Percentiles rank a stretch among this genome's conserved stretches.
Evolutionary conservation across 257 asterid genomes (phyloP).

Genomic region (Solanum peruvianum): DNA sequence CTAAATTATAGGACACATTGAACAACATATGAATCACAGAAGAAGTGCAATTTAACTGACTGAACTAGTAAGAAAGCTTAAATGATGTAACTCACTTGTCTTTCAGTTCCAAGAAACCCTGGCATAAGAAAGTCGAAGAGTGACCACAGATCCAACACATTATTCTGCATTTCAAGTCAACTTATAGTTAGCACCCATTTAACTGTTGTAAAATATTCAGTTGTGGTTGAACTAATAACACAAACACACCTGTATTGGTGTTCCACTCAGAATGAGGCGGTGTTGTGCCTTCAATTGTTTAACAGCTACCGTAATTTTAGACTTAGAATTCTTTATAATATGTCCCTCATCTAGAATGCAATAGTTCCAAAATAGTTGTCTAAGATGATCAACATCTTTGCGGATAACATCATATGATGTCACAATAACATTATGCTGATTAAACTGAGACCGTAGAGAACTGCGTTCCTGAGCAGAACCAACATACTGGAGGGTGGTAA

Average conservation of each 20-base stretch:
- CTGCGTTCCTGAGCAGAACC: slow-evolving; percentile 93
- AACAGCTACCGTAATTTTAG: slow-evolving; percentile 88
- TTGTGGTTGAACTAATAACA: slow-evolving; percentile 4
- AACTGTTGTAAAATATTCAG: slow-evolving; percentile 1
- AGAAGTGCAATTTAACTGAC: neutral
- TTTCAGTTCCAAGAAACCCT: slow-evolving; percentile 99
- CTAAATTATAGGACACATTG: neutral
- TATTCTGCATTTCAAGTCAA: slow-evolving; percentile 63
- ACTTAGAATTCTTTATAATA: slow-evolving; percentile 81
- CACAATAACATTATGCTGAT: slow-evolving; percentile 68
- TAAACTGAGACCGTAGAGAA: slow-evolving; percentile 53
- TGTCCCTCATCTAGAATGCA: slow-evolving; percentile 98
- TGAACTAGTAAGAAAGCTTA: neutral
- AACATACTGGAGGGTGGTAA: slow-evolving; percentile 83
- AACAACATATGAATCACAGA: neutral
- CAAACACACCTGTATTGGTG: slow-evolving; percentile 86
- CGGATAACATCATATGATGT: slow-evolving; percentile 94
- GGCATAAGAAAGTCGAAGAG: slow-evolving; percentile 99
- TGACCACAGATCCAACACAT: slow-evolving; percentile 97
- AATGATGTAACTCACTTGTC: slow-evolving; percentile 61
- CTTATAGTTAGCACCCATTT: slow-evolving; percentile 14
- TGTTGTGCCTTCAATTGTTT: slow-evolving; percentile 92
- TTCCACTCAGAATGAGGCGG: slow-evolving; percentile 96
- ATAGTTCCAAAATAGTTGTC: slow-evolving; percentile 72
- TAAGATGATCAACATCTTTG: slow-evolving; percentile 78